phyloP scores from a whole-genome alignment of 169 alveolate genomes.

The Plasmodium berghei region DNA sequence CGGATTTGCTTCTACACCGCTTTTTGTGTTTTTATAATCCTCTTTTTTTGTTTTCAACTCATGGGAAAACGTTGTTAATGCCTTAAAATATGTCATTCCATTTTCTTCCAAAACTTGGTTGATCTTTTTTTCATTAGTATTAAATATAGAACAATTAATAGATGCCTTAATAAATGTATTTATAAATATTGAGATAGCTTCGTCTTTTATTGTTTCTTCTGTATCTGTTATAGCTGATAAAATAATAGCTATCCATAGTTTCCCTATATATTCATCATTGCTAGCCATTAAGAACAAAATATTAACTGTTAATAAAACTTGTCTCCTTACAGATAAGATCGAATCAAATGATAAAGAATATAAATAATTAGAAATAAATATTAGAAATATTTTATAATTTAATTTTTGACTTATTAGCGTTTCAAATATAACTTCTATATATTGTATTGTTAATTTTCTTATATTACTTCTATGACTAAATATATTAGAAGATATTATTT shows the following conservation, averaged over 20 bases:
- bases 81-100: constrained; percentile 30
- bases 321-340: constrained; percentile 57
- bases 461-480: constrained; percentile 55
- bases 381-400: constrained; percentile 32
- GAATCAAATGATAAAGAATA: constrained; percentile 55
- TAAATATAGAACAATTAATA: constrained; percentile 35
- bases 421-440: constrained; percentile 71
- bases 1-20: background rate
- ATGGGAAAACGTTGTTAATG: background rate
- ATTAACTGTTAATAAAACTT: constrained; percentile 63
- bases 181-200: constrained; percentile 44
- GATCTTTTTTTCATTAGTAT: constrained; percentile 39
- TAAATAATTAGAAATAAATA: constrained; percentile 50
- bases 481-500: constrained; percentile 47
- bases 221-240: constrained; percentile 45
- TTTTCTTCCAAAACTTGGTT: constrained; percentile 33
- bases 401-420: constrained; percentile 37
- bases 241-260: constrained; percentile 53
- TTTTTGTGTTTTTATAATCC: background rate
- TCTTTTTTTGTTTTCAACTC: background rate
- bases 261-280: constrained; percentile 24
- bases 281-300: constrained; percentile 32
- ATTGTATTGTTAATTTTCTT: constrained; percentile 52
- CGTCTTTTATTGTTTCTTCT: constrained; percentile 68
- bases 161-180: constrained; percentile 54